phyloP scores from a whole-genome alignment of 441 rosid species.

The Brassica hybrid region DNA sequence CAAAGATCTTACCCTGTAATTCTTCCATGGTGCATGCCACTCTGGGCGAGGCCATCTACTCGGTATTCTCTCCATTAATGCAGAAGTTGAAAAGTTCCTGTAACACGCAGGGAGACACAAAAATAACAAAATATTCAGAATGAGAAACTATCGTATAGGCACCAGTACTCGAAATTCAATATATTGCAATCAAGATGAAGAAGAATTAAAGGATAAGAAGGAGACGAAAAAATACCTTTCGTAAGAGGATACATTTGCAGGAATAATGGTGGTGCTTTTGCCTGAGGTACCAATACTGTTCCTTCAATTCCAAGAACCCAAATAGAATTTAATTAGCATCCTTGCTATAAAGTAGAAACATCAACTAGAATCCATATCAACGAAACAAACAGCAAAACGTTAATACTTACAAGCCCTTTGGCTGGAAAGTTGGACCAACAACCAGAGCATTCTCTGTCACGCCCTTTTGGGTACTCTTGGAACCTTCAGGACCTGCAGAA shows the following conservation, averaged over 20 bases:
- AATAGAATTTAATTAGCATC: not conserved
- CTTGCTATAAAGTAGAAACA: not conserved
- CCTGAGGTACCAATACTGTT: conserved; percentile 60
- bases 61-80: conserved; percentile 92
- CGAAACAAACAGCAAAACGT: not conserved
- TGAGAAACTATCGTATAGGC: conserved; percentile 6
- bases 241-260: conserved; percentile 64
- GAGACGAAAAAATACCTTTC: conserved; percentile 60
- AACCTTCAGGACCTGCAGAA: conserved; percentile 67
- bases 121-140: not conserved
- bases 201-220: not conserved
- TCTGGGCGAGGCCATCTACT: conserved; percentile 98
- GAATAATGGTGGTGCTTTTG: conserved; percentile 65
- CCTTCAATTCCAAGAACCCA: conserved; percentile 45
- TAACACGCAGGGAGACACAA: conserved; percentile 2
- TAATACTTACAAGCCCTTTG: conserved; percentile 61
- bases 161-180: not conserved
- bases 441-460: conserved; percentile 68
- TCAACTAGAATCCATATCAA: not conserved
- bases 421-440: conserved; percentile 83
- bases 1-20: conserved; percentile 74
- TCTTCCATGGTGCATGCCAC: conserved; percentile 99
- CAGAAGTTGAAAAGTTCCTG: conserved; percentile 77
- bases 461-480: conserved; percentile 54
- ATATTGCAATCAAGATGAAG: conserved; percentile 8